Evolutionary conservation across 176 grass and related monocot species (phyloP), one percentile per base, ranked within the genome.

Genomic region (Triticum turgidum): DNA sequence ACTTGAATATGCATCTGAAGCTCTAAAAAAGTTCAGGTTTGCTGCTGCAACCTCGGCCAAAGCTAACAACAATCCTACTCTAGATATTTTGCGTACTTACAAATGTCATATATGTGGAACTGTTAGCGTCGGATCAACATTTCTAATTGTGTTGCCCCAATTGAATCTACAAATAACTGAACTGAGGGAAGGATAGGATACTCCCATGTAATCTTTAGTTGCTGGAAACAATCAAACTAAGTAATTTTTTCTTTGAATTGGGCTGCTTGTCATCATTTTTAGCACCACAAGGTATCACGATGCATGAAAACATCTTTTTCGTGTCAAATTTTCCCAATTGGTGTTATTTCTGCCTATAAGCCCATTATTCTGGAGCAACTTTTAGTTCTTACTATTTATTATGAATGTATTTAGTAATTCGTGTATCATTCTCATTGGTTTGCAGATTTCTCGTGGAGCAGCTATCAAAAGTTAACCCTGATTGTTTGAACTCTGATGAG

Each of bases 11-110:
- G 97, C 97, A 80, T 85, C 97, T 2, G 97, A 99, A 65, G 92
- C 97, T 58, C 82, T 99, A 72, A 99, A 93, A 74, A 94, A 92
- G 86, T 99, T 96, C 90, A 99, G 97, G 97, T 99, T 88, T 87
- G 80, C 63, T 71, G 21, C 81, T 85, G 11, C 37, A 81, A 65
- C 32, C 54, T 77, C 27, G 11, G 15, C 64, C 81, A 62, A 67
- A 76, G 11, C 13, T 83, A 74, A 15, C 13, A 9, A 18, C 9
- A 9, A 14, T 70, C 35, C 9, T 64, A 76, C 34, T 61, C n/a
- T 61, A 58, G 27, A 70, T 42, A 69, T 80, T 45, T 52, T 79
- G 54, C 11, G 49, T 86, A 29, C 27, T 69, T 89, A 78, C 37
- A 86, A 47, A 64, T 68, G n/a, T 27, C 71, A 86, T 76, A 80